Evolutionary conservation across 2,329 filamentous ascomycete genomes (phyloP), one percentile per base, ranked within the genome.

Genomic region (Stemphylium beticola): DNA sequence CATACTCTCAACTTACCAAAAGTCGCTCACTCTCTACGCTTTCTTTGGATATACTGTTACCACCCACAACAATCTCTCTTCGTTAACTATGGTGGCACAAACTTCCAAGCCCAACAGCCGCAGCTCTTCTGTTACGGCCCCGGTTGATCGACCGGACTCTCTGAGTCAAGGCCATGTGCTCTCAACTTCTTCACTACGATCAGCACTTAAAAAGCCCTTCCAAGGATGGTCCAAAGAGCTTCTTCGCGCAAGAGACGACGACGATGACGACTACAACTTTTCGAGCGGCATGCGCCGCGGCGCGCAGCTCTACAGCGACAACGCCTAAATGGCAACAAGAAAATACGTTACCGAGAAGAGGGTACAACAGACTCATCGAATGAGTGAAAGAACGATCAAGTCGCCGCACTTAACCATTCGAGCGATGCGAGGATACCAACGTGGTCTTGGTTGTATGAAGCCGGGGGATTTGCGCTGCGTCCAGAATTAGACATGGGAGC

Each of bases 191-290:
- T 60, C 60, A 7, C 33, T 69, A 20, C 64, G 57, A 31, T 52
- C 65, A 15, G 57, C 60, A 2, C 52, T 74, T 26, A 73, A 72
- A 52, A 73, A 72, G 51, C 72, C 71, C 7, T 73, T 73, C 41
- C 68, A 73, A 43, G 72, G 71, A 4, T 74, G 72, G 72, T 66
- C 63, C 15, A 71, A 62, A 53, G 70, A 72, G 10, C 64, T 73
- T 3, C 58, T 74, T 4, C 65, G 64, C 38, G 72, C 73, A 15
- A 62, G 67, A 50, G 65, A 74, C 29, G 61, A 66, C 26, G 57
- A 69, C 24, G 72, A 75, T 18, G 73, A 76, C 45, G 70, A 74
- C 38, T 75, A 75, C 58, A 75, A 74, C 51, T 75, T 75, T 37
- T 51, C 67, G 11, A 65, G 62, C 17, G 64, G 65, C 24, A 57